phyloP scores from a whole-genome alignment of 2,329 filamentous ascomycete species.

The Fusarium scirpi region DNA sequence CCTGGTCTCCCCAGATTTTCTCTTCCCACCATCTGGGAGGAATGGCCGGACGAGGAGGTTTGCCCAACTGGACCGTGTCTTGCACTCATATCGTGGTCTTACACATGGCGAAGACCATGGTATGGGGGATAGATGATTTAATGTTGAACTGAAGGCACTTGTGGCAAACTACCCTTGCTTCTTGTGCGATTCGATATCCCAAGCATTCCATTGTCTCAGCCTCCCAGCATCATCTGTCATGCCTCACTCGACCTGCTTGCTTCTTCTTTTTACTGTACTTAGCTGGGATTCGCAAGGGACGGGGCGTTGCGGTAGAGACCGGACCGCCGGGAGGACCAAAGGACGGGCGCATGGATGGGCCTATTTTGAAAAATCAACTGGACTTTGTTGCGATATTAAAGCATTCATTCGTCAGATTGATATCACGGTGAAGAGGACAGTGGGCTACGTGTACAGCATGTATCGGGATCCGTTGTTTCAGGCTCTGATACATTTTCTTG shows the following conservation, averaged over 20 bases:
- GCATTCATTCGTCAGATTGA: neutral
- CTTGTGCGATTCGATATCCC: constrained; percentile 8
- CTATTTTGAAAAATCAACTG: constrained; percentile 1
- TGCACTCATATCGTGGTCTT: constrained; percentile 31
- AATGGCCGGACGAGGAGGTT: constrained; percentile 23
- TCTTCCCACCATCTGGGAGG: constrained; percentile 30
- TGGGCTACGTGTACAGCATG: neutral
- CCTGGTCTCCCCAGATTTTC: constrained; percentile 16
- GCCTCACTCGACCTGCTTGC: constrained; percentile 7
- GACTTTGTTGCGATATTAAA: neutral
- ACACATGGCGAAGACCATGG: neutral
- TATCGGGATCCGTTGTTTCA: neutral
- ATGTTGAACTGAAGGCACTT: constrained; percentile 1
- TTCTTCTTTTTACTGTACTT: neutral
- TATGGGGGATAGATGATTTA: neutral
- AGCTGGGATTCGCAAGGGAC: neutral
- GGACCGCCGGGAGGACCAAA: constrained; percentile 22
- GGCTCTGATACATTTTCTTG: constrained; percentile 4
- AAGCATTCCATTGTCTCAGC: constrained; percentile 38
- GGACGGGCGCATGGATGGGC: constrained; percentile 5
- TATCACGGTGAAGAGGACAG: neutral
- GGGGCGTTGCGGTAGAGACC: constrained; percentile 32
- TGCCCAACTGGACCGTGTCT: constrained; percentile 29
- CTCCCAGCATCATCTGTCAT: constrained; percentile 8
- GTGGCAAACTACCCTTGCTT: constrained; percentile 12